A percentile compares a stretch with the other conserved stretches of the same genome.
Conservation (phyloP, 2,329 filamentous ascomycete species). For the Acrocalymma vagum region DNA sequence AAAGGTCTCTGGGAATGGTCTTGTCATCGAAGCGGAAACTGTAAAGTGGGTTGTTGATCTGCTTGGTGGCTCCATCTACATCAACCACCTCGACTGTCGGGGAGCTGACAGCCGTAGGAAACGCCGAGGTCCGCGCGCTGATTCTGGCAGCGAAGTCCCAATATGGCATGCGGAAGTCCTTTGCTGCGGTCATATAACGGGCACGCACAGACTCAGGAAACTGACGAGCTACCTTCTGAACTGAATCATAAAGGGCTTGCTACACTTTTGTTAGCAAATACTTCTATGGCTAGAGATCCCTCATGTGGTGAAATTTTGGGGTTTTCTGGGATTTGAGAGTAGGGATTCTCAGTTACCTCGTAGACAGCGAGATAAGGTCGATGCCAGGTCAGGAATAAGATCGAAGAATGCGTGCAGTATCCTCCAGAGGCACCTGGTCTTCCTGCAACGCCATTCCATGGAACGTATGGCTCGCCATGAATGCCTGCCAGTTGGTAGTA, state of each 20-base stretch:
- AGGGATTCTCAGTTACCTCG: conserved; percentile 63
- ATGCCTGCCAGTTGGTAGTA: conserved; percentile 75
- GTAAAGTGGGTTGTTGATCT: conserved; percentile 39
- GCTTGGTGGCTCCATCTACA: conserved; percentile 18
- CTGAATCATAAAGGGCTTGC: conserved; percentile 39
- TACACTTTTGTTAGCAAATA: too few species aligned
- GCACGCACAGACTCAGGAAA: conserved; percentile 22
- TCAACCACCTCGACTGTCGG: conserved; percentile 24
- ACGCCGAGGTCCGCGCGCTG: too few species aligned
- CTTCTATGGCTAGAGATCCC: too few species aligned
- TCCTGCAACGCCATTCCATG: conserved; percentile 44
- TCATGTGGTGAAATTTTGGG: background rate
- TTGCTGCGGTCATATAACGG: conserved; percentile 34
- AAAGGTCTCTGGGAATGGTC: conserved; percentile 32
- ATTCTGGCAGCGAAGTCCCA: too few species aligned
- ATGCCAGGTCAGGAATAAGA: conserved; percentile 86
- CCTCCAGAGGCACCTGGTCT: conserved; percentile 54
- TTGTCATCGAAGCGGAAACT: conserved; percentile 36
- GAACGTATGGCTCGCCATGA: conserved; percentile 46
- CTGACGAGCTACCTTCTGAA: conserved; percentile 25
- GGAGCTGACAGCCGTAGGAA: too few species aligned
- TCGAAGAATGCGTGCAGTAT: conserved; percentile 81
- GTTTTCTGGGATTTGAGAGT: background rate
- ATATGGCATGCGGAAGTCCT: conserved; percentile 42
- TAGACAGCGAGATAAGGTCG: conserved; percentile 76